Conservation (phyloP, 2,329 filamentous ascomycete species). For the Helotiales sp. region DNA sequence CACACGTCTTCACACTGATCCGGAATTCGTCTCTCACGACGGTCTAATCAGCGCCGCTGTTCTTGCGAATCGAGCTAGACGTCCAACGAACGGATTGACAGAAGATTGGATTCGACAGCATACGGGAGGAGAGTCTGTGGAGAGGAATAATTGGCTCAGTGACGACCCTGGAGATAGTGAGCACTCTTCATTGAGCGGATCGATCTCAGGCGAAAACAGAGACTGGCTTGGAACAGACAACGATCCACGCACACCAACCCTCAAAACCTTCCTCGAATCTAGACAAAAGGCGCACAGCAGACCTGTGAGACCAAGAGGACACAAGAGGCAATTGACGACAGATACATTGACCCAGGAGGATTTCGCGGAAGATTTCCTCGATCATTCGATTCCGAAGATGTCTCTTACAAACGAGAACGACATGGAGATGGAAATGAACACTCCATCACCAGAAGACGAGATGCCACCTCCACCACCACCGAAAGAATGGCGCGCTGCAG, state of each 20-base stretch:
- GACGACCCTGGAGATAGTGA: slow-evolving; percentile 76
- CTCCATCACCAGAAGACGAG: slow-evolving; percentile 42
- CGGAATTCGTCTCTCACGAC: slow-evolving; percentile 45
- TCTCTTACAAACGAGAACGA: slow-evolving; percentile 32
- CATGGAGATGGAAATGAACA: slow-evolving; percentile 29
- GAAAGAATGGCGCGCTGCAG: slow-evolving; percentile 37
- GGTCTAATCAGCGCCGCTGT: slow-evolving; percentile 56
- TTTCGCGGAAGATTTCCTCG: slow-evolving; percentile 37
- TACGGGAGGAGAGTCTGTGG: slow-evolving; percentile 70
- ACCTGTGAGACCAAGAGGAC: slow-evolving; percentile 31
- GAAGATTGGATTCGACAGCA: slow-evolving; percentile 89
- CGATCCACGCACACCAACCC: slow-evolving; percentile 43
- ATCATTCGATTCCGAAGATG: slow-evolving; percentile 33
- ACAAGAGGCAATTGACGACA: slow-evolving; percentile 43
- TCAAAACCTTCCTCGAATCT: slow-evolving; percentile 38
- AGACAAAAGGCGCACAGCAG: slow-evolving; percentile 30
- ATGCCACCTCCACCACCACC: slow-evolving; percentile 46
- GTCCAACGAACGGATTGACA: slow-evolving; percentile 67
- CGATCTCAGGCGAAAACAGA: slow-evolving; percentile 55
- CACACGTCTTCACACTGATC: slow-evolving; percentile 44
- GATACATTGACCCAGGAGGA: slow-evolving; percentile 43
- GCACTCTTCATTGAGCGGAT: slow-evolving; percentile 75
- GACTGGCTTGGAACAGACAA: slow-evolving; percentile 55
- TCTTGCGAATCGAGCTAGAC: slow-evolving; percentile 65
- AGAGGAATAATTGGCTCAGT: slow-evolving; percentile 82